Conservation (phyloP, 2,329 filamentous ascomycete genomes). For the Knufia petricola region DNA sequence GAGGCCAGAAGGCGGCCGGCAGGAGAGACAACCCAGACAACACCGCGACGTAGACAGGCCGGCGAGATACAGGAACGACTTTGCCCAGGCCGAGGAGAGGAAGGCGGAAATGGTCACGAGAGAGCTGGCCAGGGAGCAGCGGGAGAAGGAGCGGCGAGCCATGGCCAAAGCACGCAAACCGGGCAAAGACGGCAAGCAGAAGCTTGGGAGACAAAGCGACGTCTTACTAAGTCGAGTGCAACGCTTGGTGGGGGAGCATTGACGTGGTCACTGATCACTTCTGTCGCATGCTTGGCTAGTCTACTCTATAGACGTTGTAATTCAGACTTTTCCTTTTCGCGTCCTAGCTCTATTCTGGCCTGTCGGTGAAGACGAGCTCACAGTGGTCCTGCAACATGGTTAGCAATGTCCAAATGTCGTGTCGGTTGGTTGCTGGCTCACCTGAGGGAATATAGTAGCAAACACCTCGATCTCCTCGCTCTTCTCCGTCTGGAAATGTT, state of each 20-base stretch:
- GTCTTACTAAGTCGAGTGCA: conserved; percentile 69
- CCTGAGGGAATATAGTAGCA: conserved; percentile 94
- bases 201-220: conserved; percentile 70
- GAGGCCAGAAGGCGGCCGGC: conserved; percentile 12
- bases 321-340: too few relatives aligned
- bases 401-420: conserved; percentile 3
- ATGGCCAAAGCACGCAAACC: conserved; percentile 54
- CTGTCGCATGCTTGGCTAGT: too few relatives aligned
- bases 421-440: conserved; percentile 41
- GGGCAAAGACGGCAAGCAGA: conserved; percentile 61
- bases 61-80: conserved; percentile 54
- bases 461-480: conserved; percentile 98
- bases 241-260: conserved; percentile 50
- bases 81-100: conserved; percentile 55
- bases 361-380: conserved; percentile 59
- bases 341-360: conserved; percentile 23
- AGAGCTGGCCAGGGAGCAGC: conserved; percentile 29
- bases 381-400: conserved; percentile 60
- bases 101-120: conserved; percentile 51
- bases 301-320: too few relatives aligned
- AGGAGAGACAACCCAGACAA: conserved; percentile 16
- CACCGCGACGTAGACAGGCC: conserved; percentile 23
- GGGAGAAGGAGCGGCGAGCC: conserved; percentile 60
- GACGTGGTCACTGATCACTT: conserved; percentile 9
- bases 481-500: conserved; percentile 69